Evolutionary conservation across 1,139 yeast species (phyloP), one percentile per base, ranked within the genome.

Genomic region (Geotrichum carabidarum): DNA sequence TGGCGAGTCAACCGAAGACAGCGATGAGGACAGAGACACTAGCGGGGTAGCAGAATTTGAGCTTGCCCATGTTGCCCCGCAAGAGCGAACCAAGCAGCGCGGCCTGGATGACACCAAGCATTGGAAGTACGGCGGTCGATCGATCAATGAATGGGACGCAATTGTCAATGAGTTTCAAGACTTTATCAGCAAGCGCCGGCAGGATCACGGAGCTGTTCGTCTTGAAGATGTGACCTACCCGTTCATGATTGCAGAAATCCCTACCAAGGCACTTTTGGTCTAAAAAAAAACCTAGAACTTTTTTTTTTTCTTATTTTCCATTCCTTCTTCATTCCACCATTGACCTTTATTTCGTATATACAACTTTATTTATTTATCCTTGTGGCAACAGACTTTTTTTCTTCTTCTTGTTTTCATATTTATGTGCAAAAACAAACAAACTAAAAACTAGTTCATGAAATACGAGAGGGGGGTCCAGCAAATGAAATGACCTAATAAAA

Each of bases 61-160:
- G 36, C 27, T 48, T 17, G 32, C 38, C 7, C 36, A 53, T 9
- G 37, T 40, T n/a, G 8, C 14, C 9, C 8, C 44, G 40, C 43
- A 36, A 8, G 50, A 38, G 8, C 38, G 53, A 17, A 9, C 35
- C 8, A 18, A 44, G 35, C 49, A 35, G 8, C 46, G 42, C 18
- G 30, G 8, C 8, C 31, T 49, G 6, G 65, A 63, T 42, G 63
- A 67, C 46, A 59, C 64, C 54, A 59, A 65, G 55, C 59, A 61
- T 54, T 72, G 74, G 73, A 67, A 71, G 51, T 69, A 79, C 57
- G 72, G 83, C 34, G 91, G 90, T 8, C 76, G 81, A 56, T 75
- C 86, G n/a, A 65, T 86, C 54, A 80, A 81, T 59, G 93, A 86
- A 63, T 82, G 89, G 84, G 77, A 78, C 55, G 53, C 61, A 2